phyloP scores from a whole-genome alignment of 306 rosid species.

The barrel medic (Medicago truncatula) region DNA sequence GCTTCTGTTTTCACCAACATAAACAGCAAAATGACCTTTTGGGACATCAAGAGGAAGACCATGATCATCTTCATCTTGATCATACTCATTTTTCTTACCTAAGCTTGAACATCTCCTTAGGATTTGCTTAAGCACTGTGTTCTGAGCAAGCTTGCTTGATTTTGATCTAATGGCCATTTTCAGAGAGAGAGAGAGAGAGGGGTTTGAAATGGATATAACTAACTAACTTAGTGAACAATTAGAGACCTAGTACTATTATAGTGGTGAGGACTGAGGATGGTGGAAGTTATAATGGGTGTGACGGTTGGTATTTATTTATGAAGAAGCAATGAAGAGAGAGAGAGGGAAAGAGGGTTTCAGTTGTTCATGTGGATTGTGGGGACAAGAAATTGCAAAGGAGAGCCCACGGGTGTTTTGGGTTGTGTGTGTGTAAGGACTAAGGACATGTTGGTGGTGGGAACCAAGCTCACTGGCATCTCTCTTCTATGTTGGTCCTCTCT shows the following conservation, averaged over 20 bases:
- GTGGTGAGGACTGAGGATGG: slow-evolving; percentile 34
- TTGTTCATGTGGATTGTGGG: slow-evolving; percentile 50
- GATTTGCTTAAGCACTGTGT: slow-evolving; percentile 76
- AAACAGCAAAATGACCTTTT: slow-evolving; percentile 89
- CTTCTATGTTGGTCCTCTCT: slow-evolving; percentile 10
- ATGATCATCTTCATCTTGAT: not conserved
- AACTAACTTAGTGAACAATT: not conserved
- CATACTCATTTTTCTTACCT: slow-evolving; percentile 58
- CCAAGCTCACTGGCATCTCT: not conserved
- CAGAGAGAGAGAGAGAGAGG: slow-evolving; percentile 1
- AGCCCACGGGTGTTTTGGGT: slow-evolving; percentile 21
- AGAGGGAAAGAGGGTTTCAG: not conserved
- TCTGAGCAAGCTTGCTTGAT: slow-evolving; percentile 66
- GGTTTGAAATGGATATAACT: not conserved
- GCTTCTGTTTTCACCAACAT: slow-evolving; percentile 84
- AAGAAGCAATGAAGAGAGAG: slow-evolving; percentile 20
- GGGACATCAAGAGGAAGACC: slow-evolving; percentile 82
- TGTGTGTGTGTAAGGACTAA: not conserved
- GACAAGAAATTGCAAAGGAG: slow-evolving; percentile 17
- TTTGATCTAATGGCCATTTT: slow-evolving; percentile 72
- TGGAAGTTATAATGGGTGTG: slow-evolving; percentile 4
- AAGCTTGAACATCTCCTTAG: slow-evolving; percentile 79
- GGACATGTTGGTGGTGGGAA: slow-evolving; percentile 3
- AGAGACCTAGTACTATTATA: not conserved
- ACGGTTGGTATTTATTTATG: slow-evolving; percentile 57